phyloP scores from a whole-genome alignment of 176 grass and related monocot species.

The Alopecurus myosuroides region DNA sequence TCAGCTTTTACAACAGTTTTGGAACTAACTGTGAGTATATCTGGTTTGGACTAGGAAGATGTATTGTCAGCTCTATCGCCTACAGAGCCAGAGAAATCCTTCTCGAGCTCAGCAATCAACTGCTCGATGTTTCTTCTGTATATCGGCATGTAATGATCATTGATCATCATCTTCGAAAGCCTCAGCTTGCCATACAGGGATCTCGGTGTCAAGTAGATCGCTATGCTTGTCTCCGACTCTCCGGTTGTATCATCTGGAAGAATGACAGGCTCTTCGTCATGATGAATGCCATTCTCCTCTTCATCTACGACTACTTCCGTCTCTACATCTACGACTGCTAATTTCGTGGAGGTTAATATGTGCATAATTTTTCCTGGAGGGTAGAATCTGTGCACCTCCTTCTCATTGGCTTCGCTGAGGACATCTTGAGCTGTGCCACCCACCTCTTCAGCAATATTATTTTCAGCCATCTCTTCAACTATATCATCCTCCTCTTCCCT shows the following conservation, averaged over 20 bases:
- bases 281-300: slow-evolving; percentile 17
- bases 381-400: slow-evolving; percentile 88
- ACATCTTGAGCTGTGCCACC: slow-evolving; percentile 24
- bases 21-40: slow-evolving; percentile 30
- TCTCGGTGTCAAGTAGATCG: slow-evolving; percentile 74
- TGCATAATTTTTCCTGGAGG: slow-evolving; percentile 98
- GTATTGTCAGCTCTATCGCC: slow-evolving; percentile 12
- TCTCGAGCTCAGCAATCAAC: slow-evolving; percentile 60
- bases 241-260: neutral
- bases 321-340: slow-evolving; percentile 26
- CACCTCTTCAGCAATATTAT: slow-evolving; percentile 38
- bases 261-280: slow-evolving; percentile 6
- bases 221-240: slow-evolving; percentile 38
- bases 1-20: slow-evolving; percentile 42
- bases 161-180: slow-evolving; percentile 90
- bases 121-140: slow-evolving; percentile 86
- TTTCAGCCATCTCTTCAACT: slow-evolving; percentile 64
- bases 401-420: slow-evolving; percentile 57
- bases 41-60: slow-evolving; percentile 9
- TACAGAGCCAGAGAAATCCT: slow-evolving; percentile 16
- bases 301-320: slow-evolving; percentile 21
- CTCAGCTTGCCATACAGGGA: slow-evolving; percentile 88
- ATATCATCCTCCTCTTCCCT: slow-evolving; percentile 52
- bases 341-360: slow-evolving; percentile 40
- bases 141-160: slow-evolving; percentile 96